Base-by-base conservation (phyloP, 768 basidiomycete genomes). In the Kwoniella botswanensis region DNA sequence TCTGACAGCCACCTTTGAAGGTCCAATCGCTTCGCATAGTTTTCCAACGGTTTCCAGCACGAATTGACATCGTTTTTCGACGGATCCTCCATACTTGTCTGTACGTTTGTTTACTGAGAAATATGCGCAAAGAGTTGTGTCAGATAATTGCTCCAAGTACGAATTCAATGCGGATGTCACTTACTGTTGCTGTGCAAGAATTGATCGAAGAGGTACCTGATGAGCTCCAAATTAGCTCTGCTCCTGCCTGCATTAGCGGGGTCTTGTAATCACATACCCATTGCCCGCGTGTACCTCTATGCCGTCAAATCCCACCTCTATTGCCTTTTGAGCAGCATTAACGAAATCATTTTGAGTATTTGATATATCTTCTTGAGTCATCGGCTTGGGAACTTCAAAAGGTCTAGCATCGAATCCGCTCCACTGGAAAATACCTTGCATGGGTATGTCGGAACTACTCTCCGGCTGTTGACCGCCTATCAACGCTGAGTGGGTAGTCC, bases 261-360 rank as follows among this genome's bases (percentile, higher is more conserved):
- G 35, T 35, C 35, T 35, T 35, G 35, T 35, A 7, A 35, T 35
- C 35, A 43, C 66, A 63, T 56, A 72, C 65, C 73, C 73, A 59
- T 71, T 71, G 2, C 66, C 70, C 1, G 63, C 73, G 35, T 79
- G 77, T 22, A 79, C 72, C 81, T 88, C 88, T 29, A 88, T 85
- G 4, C 88, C 88, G 72, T 89, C 88, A 73, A 88, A 88, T 2
- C 88, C 88, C n/a, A 87, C 87, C 63, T 84, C 83, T 56, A 86
- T 86, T 1, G 88, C 87, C 57, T 86, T 86, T 41, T 84, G 65
- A 1, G 87, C 88, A 1, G 87, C 86, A 64, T 85, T 73, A 64
- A 84, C 86, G 80, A 83, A 88, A 44, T 76, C 74, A 10, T 55
- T 69, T 15, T 73, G 68, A 15, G 71, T 74, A 42, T 57, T 42